Evolutionary conservation across 2,329 filamentous ascomycete species (phyloP), one percentile per base, ranked within the genome.

Genomic region (Parasarocladium wereldwijsianum): DNA sequence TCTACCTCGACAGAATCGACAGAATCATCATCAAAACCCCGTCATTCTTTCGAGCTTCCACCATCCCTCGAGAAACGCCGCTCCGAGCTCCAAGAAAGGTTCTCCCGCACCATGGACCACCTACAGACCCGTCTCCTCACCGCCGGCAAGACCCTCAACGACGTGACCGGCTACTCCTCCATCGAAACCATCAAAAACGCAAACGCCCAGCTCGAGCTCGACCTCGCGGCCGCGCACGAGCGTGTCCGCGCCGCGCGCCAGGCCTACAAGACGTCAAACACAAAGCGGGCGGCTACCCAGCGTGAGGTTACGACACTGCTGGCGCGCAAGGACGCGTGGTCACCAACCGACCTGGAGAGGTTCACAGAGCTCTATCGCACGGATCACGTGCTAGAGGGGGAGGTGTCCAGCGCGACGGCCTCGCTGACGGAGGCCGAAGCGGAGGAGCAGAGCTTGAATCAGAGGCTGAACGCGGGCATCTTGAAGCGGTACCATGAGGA

Each of bases 401-500:
- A 75, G 18, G 87, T 96, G 19, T 60, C 66, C 16, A 64, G 70
- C 33, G 76, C 83, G 2, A 76, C 82, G 40, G 73, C 80, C 34
- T 64, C 67, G 10, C 65, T 96, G 16, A 73, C 74, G 11, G 66
- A 73, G 35, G 76, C 83, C 2, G 90, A 98, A 58, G 67, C 70
- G 25, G 72, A 82, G 18, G 74, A 92, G 36, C 81, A 93, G 54
- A 76, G 80, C 37, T 69, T 85, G 1, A 70, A 76, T 32, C 70
- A 75, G 31, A 70, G 76, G 43, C 60, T 98, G 32, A 87, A 80
- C 48, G 75, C 78, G 37, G 75, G 77, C 29, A 94, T 96, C 43
- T 62, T 94, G 30, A 80, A 80, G 37, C 73, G 92, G 36, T 98
- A 98, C 54, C 90, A 98, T 52, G 90, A 98, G 57, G 90, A 98